Conservation (phyloP, 2,329 filamentous ascomycete genomes). For the Camptophora hylomeconis region DNA sequence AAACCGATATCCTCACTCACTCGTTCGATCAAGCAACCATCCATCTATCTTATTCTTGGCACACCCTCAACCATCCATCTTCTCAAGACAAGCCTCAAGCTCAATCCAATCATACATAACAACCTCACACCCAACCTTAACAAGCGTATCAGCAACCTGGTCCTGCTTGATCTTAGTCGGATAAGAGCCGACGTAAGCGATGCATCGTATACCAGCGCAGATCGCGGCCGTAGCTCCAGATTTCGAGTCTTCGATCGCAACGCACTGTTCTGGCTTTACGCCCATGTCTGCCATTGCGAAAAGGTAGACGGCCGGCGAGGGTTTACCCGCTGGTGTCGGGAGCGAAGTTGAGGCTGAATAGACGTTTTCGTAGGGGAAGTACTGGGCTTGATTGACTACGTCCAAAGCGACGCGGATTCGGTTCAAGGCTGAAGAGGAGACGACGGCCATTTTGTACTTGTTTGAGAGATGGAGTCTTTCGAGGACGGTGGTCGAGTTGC, state of each 20-base stretch:
- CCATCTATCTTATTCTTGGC: too few relatives aligned
- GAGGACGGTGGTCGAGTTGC: constrained; percentile 54
- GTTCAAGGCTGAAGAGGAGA: constrained; percentile 66
- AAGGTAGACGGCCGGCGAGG: constrained; percentile 78
- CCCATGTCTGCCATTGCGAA: constrained; percentile 62
- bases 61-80: too few relatives aligned
- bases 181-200: constrained; percentile 79
- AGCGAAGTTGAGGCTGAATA: constrained; percentile 75
- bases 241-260: constrained; percentile 82
- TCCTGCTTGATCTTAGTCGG: constrained; percentile 43
- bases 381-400: constrained; percentile 67
- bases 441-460: constrained; percentile 64
- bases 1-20: too few relatives aligned
- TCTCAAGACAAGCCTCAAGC: constrained; percentile 28
- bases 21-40: too few relatives aligned
- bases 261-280: constrained; percentile 55
- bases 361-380: constrained; percentile 61
- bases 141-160: constrained; percentile 59
- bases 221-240: constrained; percentile 67
- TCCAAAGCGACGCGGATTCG: constrained; percentile 66
- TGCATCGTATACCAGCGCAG: constrained; percentile 64
- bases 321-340: constrained; percentile 71
- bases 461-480: constrained; percentile 47
- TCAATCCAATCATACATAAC: constrained; percentile 43
- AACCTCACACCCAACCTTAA: constrained; percentile 47